phyloP scores from a whole-genome alignment of 768 basidiomycete genomes.

The Peribolospora kevripleyi region DNA sequence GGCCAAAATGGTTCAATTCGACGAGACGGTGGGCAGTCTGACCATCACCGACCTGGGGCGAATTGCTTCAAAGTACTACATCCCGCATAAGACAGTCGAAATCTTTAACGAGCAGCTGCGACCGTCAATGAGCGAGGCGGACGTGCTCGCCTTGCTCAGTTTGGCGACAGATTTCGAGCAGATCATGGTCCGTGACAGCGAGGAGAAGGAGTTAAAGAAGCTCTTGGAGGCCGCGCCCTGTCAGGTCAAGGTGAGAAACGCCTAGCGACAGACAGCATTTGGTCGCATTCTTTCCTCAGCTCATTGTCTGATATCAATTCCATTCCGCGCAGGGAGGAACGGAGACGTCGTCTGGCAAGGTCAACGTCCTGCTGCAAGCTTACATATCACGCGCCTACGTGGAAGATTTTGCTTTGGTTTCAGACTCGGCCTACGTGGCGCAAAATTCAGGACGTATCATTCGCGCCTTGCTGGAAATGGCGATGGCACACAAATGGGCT shows the following conservation, averaged over 20 bases:
- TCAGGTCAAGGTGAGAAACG: slow-evolving; percentile 39
- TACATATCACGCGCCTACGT: slow-evolving; percentile 57
- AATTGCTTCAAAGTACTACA: slow-evolving; percentile 91
- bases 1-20: slow-evolving; percentile 59
- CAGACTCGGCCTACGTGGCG: slow-evolving; percentile 77
- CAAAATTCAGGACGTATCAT: slow-evolving; percentile 88
- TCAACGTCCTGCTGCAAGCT: slow-evolving; percentile 80
- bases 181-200: slow-evolving; percentile 76
- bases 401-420: slow-evolving; percentile 87
- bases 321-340: slow-evolving; percentile 32
- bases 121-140: slow-evolving; percentile 72
- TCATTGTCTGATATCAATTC: neutral
- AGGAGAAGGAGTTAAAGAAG: slow-evolving; percentile 52
- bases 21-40: slow-evolving; percentile 34
- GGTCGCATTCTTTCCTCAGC: neutral
- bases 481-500: slow-evolving; percentile 79
- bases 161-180: slow-evolving; percentile 93
- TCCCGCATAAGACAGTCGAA: slow-evolving; percentile 60
- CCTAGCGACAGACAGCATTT: neutral
- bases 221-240: slow-evolving; percentile 50
- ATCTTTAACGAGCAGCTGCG: slow-evolving; percentile 59
- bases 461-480: slow-evolving; percentile 83
- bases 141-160: slow-evolving; percentile 62
- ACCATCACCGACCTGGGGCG: slow-evolving; percentile 72
- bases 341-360: slow-evolving; percentile 49